Evolutionary conservation across 345 rosid species (phyloP), one percentile per base, ranked within the genome.

Genomic region (Populus ilicifolia): DNA sequence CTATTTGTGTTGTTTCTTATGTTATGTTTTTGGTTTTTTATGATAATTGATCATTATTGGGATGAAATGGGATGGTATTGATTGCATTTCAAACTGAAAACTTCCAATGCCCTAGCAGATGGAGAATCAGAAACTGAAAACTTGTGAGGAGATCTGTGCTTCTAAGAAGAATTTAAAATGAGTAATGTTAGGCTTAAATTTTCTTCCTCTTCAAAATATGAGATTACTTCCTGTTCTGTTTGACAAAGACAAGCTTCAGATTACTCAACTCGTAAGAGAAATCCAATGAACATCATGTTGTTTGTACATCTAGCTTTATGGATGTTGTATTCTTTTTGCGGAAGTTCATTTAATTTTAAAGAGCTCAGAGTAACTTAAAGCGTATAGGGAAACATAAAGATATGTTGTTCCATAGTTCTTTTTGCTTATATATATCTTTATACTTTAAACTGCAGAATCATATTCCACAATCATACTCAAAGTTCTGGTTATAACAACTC

Each of bases 81-180:
- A 21, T 56, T 70, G 72, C 66, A 21, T 71, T 71, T 74, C 21
- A 54, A 65, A 77, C 33, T 54, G 44, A 76, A 80, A 59, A 36
- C 69, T 41, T 75, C 75, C 72, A 62, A 44, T 30, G 35, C 69
- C 82, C 52, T 62, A 29, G 63, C 7, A 48, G 27, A 23, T 59
- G 56, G 67, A 18, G 74, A 80, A 71, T 54, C 43, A 63, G 48
- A 35, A 68, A 36, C 17, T 18, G 77, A 70, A 39, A 27, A 52
- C 54, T 10, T 69, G 18, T 20, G 50, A 43, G 66, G 29, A 41
- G 50, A 23, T 77, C 70, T 17, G 27, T 25, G 64, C 74, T 80
- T 68, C 14, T 72, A 70, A 7, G 11, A 35, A 74, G 33, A 62
- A 68, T 71, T 43, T 76, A 21, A 73, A 79, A 39, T 72, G 72